These are phyloP conservation scores for Colletotrichum karsti DNA, from an alignment of 2,329 filamentous ascomycete genomes.

Conservation along the genomic window DNA sequence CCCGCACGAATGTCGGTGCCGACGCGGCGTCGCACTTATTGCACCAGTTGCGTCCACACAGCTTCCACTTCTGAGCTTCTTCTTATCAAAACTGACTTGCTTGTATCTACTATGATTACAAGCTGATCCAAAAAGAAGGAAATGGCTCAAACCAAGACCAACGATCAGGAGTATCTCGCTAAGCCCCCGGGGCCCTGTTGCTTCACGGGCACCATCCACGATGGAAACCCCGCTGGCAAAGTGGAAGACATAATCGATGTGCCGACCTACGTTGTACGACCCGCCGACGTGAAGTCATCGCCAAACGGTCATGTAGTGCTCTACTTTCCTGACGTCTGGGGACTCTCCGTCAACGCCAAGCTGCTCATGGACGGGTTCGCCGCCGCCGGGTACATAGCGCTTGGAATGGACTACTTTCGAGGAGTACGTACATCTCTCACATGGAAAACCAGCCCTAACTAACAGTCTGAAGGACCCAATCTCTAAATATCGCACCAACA, in stretches of 20 bases:
- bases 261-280: slow-evolving; percentile 45
- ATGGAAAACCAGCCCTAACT: rapidly evolving
- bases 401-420: slow-evolving; percentile 55
- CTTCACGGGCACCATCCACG: slow-evolving; percentile 47
- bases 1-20: slow-evolving; percentile 4
- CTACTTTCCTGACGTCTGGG: slow-evolving; percentile 56
- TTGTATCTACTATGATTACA: too few relatives aligned
- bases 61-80: neutral
- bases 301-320: slow-evolving; percentile 51
- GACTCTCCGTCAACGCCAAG: slow-evolving; percentile 50
- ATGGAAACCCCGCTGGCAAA: slow-evolving; percentile 44
- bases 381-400: slow-evolving; percentile 49
- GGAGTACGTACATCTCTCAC: slow-evolving; percentile 39
- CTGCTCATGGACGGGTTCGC: slow-evolving; percentile 57
- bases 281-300: slow-evolving; percentile 4
- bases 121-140: too few relatives aligned
- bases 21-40: neutral
- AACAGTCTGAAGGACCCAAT: slow-evolving; percentile 47
- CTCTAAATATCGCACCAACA: slow-evolving; percentile 45
- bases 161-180: slow-evolving; percentile 33
- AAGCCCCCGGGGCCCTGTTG: slow-evolving; percentile 48
- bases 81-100: too few relatives aligned
- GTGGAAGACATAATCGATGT: slow-evolving; percentile 42
- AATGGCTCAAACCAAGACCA: slow-evolving; percentile 1
- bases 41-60: neutral